Base-by-base conservation (phyloP, 192 early-diverging fungal genomes). In the Coemansia sp. region DNA sequence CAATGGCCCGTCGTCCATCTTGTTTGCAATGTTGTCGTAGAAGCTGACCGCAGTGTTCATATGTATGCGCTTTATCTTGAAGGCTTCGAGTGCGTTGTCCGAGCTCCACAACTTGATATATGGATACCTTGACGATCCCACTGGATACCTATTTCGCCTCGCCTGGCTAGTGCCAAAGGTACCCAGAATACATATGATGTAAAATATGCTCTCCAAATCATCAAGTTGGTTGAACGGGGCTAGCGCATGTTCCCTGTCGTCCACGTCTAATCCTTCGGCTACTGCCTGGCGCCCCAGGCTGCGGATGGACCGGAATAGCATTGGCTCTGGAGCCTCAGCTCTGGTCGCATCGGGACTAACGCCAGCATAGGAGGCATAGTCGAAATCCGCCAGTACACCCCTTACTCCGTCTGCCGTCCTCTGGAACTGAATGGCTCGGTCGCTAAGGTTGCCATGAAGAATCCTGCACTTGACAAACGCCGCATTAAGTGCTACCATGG, bases 281-380 rank as follows among this genome's bases (percentile, higher is more conserved):
- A 27, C 27, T 27, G 27, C 19, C 8, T 17, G n/a, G 48, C 42
- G 39, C 4, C 36, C 65, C 24, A 80, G 32, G 40, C 64, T 72
- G 56, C 32, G 53, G 24, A 80, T 75, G 40, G 62, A 62, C 69
- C 65, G 71, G 15, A 71, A 80, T 11, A 59, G 51, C 0, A 64
- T 27, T 1, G 56, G 71, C 4, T 62, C 69, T 3, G 62, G 48
- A 4, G 20, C 1, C 20, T 50, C n/a, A 22, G n/a, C 20, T 20
- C 5, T 27, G 27, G 27, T 27, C 27, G 27, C 27, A 27, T 27
- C 27, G 27, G 27, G 27, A 2, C 27, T 27, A 27, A 0, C 27
- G 2, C 27, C 27, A 27, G 27, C 45, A 46, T 17, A 17, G 15
- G n/a, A 17, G 1, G 45, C 45, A 46, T 46, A 46, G 45, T 46